Conservation (phyloP, 2,329 filamentous ascomycete species). For the Penicillium sp. region DNA sequence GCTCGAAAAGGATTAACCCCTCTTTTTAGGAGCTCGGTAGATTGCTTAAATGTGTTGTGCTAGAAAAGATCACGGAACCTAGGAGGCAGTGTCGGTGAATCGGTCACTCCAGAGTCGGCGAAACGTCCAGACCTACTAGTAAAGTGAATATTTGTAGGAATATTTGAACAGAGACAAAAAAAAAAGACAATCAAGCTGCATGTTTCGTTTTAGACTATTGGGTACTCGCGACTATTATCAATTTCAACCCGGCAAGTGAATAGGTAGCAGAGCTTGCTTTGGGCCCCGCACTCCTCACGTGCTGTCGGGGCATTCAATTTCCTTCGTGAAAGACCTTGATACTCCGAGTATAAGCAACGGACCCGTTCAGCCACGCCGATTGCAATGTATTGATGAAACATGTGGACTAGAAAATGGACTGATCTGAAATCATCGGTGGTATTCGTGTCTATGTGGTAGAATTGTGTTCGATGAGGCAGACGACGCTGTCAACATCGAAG, state of each 20-base stretch:
- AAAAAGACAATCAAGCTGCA: not conserved
- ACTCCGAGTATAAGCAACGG: no score
- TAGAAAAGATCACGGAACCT: not conserved
- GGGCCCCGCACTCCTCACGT: constrained; percentile 15
- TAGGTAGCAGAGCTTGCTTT: not conserved
- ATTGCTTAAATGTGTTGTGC: not conserved
- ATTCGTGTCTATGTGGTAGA: constrained; percentile 29
- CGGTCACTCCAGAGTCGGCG: not conserved
- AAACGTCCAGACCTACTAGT: not conserved
- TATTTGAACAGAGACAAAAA: not conserved
- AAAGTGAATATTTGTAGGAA: not conserved
- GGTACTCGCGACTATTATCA: not conserved
- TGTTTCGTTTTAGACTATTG: not conserved
- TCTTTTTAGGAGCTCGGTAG: constrained; percentile 2
- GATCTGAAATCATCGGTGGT: constrained; percentile 25
- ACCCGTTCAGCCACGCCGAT: no score
- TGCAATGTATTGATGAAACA: not conserved
- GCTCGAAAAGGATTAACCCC: constrained; percentile 8
- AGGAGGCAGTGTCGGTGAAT: not conserved
- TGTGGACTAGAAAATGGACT: constrained; percentile 10
- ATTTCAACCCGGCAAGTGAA: not conserved
- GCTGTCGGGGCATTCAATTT: not conserved
- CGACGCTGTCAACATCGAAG: constrained; percentile 27
- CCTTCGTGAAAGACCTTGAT: constrained; percentile 20
- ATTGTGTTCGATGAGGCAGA: constrained; percentile 21